Evolutionary conservation across 2,329 filamentous ascomycete genomes (phyloP).

Genomic region (Neophaeococcomyces mojaviensis): DNA sequence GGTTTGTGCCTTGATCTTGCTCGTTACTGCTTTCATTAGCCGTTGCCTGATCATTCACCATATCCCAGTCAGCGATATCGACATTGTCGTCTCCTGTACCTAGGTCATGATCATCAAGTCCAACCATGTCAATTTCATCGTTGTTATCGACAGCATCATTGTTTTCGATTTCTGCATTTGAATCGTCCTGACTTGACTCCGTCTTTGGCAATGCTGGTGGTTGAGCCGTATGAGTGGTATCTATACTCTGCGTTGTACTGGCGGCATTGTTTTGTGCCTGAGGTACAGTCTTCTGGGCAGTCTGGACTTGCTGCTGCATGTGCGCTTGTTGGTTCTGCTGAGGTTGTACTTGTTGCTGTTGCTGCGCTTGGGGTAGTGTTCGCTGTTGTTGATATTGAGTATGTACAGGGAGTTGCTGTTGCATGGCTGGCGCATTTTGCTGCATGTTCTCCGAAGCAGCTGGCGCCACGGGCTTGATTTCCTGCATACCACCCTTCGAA

Average conservation of each 20-base stretch:
- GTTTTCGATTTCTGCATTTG: slow-evolving; percentile 2
- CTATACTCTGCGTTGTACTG: neutral
- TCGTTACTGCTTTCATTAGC: slow-evolving; percentile 26
- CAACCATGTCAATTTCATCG: slow-evolving; percentile 51
- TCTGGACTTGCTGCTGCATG: slow-evolving; percentile 4
- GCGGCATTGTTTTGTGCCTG: slow-evolving; percentile 2
- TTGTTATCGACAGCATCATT: slow-evolving; percentile 24
- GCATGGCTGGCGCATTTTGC: neutral
- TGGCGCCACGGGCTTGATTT: slow-evolving; percentile 30
- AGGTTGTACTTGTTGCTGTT: neutral
- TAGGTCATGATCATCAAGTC: slow-evolving; percentile 34
- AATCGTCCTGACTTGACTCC: neutral
- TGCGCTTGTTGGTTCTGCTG: neutral
- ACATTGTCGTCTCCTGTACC: slow-evolving; percentile 23
- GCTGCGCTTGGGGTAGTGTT: slow-evolving; percentile 35
- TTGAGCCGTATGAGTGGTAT: slow-evolving; percentile 2
- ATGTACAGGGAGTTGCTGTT: slow-evolving; percentile 35
- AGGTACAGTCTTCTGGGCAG: neutral
- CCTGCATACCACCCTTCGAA: slow-evolving; percentile 68
- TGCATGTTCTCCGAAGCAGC: slow-evolving; percentile 1
- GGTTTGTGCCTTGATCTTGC: slow-evolving; percentile 34
- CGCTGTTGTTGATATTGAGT: slow-evolving; percentile 35
- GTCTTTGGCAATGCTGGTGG: slow-evolving; percentile 5
- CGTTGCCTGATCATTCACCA: slow-evolving; percentile 57
- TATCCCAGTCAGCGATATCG: slow-evolving; percentile 58